These are phyloP conservation scores for Vitis amurensis DNA, from an alignment of 164 flowering plant genomes.

Conservation along the genomic window DNA sequence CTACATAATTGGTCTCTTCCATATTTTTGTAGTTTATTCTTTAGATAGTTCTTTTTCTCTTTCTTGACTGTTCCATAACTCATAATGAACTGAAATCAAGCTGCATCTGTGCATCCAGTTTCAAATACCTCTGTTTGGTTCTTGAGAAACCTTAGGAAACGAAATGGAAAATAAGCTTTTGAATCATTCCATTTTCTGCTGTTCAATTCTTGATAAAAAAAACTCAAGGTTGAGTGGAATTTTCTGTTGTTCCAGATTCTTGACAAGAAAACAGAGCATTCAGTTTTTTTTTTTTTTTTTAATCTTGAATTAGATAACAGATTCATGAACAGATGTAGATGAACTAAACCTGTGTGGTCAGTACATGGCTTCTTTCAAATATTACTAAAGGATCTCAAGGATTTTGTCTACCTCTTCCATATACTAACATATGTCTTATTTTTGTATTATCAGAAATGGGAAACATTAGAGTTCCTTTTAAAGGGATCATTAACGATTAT, in stretches of 20 bases:
- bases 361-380: neutral
- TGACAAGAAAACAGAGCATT: neutral
- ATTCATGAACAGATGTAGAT: neutral
- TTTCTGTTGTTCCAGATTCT: neutral
- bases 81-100: too few species aligned
- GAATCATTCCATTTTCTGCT: neutral
- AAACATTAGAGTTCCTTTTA: constrained; percentile 32
- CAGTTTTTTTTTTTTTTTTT: neutral
- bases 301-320: too few species aligned
- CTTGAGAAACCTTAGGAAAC: neutral
- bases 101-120: too few species aligned
- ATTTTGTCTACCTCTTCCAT: neutral
- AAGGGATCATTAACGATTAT: constrained; percentile 47
- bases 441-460: constrained; percentile 30
- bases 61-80: too few species aligned
- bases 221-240: neutral
- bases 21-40: too few species aligned
- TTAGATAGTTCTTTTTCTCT: too few species aligned
- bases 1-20: too few species aligned
- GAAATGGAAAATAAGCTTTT: neutral
- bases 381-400: neutral
- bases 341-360: neutral
- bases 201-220: neutral
- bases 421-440: neutral
- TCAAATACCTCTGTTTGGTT: neutral